Evolutionary conservation across 176 grass and related monocot genomes (phyloP).

Genomic region (Thalia dealbata): DNA sequence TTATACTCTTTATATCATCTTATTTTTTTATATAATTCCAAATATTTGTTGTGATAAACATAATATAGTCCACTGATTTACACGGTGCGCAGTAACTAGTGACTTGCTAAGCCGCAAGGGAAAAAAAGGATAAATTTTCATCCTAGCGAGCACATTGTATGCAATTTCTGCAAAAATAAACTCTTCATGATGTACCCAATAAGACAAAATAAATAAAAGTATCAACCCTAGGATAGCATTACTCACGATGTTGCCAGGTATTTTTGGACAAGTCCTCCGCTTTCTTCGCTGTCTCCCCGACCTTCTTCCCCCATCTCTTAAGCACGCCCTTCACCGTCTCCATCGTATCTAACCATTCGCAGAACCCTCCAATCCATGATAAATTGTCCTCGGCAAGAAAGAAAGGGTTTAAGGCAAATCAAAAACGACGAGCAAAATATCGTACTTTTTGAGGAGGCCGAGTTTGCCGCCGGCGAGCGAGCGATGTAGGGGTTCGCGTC

Average conservation of each 20-base stretch:
- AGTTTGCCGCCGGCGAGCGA: constrained; percentile 30
- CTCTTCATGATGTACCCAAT: not conserved
- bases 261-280: constrained; percentile 85
- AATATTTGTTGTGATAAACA: too few species aligned
- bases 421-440: not conserved
- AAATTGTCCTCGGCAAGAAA: not conserved
- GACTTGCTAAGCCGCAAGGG: too few species aligned
- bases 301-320: constrained; percentile 63
- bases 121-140: too few species aligned
- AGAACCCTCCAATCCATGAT: not conserved
- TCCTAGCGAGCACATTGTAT: too few species aligned
- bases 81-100: too few species aligned
- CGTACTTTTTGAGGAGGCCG: constrained; percentile 41
- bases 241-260: constrained; percentile 93
- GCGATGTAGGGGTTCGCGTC: constrained; percentile 45
- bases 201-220: not conserved
- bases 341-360: constrained; percentile 35
- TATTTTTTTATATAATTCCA: too few species aligned
- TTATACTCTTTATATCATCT: too few species aligned
- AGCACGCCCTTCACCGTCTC: constrained; percentile 74
- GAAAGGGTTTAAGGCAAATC: not conserved
- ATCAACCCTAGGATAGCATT: not conserved
- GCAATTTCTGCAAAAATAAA: not conserved
- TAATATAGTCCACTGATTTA: too few species aligned
- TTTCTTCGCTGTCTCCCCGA: constrained; percentile 59